Evolutionary conservation across 257 asterid species (phyloP), one percentile per base, ranked within the genome.

Genomic region (Jaltomata sinuosa): DNA sequence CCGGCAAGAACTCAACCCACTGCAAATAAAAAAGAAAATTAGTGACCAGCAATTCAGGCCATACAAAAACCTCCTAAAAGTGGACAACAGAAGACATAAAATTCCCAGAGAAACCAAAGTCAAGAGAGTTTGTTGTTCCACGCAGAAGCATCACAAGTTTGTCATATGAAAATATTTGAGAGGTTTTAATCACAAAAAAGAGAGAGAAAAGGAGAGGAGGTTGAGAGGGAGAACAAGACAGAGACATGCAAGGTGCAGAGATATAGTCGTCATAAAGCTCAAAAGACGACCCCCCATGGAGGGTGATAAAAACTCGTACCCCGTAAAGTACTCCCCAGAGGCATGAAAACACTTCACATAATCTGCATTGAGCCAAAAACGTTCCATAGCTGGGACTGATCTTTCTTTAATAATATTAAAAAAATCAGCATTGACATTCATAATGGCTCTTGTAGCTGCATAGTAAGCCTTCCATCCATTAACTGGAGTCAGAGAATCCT

Each of bases 391-490:
- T 65, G 92, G 93, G 84, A 93, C 91, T 55, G 94, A 86, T 89
- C 95, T 91, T 79, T 94, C 97, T 79, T 89, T 89, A 83, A 94
- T 82, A 68, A 92, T 93, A 85, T 91, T 85, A 83, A 89, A 93
- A 86, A 96, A 96, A 84, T 92, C 97, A 19, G 90, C 87, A 84
- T 96, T 96, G 59, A 87, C 76, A 65, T 88, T 91, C 84, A 96
- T 91, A 82, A 94, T 90, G 83, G 97, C 98, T 90, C 96, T 92
- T 61, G 99, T 94, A 89, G 94, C 91, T 47, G 99, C 98, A 86
- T 96, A 96, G 87, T 96, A 96, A 72, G 98, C 97, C 90, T 96
- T 96, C 99, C 99, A 96, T 84, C 99, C 99, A 89, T 92, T 86
- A 49, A 90, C 88, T 61, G 98, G 99, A 76, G 87, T 91, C 83